phyloP scores from a whole-genome alignment of 1,284 basidiomycete species.

The Trametes hirsuta region DNA sequence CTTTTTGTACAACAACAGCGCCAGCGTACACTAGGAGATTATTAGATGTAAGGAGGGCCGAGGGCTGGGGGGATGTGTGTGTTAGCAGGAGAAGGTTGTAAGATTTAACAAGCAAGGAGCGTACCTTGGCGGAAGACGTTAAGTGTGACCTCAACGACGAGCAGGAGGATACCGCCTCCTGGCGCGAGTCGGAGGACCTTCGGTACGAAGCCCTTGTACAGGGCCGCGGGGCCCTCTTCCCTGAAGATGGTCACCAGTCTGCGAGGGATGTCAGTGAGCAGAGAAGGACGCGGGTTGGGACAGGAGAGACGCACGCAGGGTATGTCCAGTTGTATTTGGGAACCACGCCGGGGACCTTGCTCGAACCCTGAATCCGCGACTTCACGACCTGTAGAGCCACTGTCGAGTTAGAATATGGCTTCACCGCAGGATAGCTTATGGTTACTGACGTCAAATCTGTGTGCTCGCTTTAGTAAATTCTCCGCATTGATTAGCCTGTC shows the following conservation, averaged over 20 bases:
- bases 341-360: constrained; percentile 63
- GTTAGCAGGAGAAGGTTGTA: not conserved
- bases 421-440: not conserved
- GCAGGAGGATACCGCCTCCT: constrained; percentile 91
- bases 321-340: constrained; percentile 96
- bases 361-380: constrained; percentile 88
- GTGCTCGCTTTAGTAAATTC: not conserved
- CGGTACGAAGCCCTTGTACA: constrained; percentile 95
- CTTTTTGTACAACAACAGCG: not conserved
- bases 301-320: constrained; percentile 54
- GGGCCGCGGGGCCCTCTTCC: constrained; percentile 87
- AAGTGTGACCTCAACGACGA: constrained; percentile 88
- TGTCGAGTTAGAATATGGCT: not conserved
- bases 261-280: not conserved
- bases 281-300: not conserved
- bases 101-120: not conserved
- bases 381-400: constrained; percentile 78
- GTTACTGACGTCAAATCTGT: constrained; percentile 60
- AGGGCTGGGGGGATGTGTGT: constrained; percentile 10
- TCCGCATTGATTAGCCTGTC: not conserved
- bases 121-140: constrained; percentile 73
- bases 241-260: constrained; percentile 79
- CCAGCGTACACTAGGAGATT: not conserved
- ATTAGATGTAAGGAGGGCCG: constrained; percentile 29
- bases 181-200: constrained; percentile 89